phyloP scores from a whole-genome alignment of 164 flowering plant species.

The Chloranthus sessilifolius region DNA sequence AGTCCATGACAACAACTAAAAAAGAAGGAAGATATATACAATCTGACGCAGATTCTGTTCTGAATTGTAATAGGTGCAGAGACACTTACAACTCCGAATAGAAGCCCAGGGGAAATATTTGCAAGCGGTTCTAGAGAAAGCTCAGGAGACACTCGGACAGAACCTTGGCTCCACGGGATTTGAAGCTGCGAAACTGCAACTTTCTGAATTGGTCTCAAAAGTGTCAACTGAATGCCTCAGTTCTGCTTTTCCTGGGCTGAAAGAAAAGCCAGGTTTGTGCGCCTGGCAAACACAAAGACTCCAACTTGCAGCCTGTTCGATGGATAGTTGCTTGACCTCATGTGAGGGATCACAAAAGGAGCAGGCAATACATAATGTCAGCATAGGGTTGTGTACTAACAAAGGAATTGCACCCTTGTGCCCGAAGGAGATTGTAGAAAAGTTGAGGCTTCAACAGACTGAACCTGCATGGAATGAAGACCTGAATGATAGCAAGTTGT shows the following conservation, averaged over 20 bases:
- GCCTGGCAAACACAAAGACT: conserved; percentile 44
- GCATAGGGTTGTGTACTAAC: conserved; percentile 33
- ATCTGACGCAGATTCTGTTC: conserved; percentile 5
- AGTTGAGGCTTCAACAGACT: conserved; percentile 17
- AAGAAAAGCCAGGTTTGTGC: conserved; percentile 40
- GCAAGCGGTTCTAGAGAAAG: conserved; percentile 83
- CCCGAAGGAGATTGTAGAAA: conserved; percentile 28
- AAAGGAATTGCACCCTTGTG: conserved; percentile 17
- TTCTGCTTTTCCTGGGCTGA: conserved; percentile 46
- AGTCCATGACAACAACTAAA: too few species aligned
- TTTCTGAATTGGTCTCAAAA: conserved; percentile 69
- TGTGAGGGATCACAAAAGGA: conserved; percentile 62
- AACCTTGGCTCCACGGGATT: conserved; percentile 58
- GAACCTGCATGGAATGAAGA: conserved; percentile 32
- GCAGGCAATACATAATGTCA: conserved; percentile 39
- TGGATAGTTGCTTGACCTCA: conserved; percentile 76
- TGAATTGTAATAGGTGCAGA: conserved; percentile 58
- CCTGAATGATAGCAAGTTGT: conserved; percentile 28
- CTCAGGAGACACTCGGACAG: conserved; percentile 87
- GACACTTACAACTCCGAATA: conserved; percentile 81
- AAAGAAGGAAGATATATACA: too few species aligned
- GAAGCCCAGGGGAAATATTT: conserved; percentile 93
- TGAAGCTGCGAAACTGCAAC: conserved; percentile 73
- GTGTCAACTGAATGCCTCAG: conserved; percentile 66
- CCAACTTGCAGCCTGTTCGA: conserved; percentile 56